phyloP scores from a whole-genome alignment of 2,329 filamentous ascomycete species.

The Sclerotinia trifoliorum region DNA sequence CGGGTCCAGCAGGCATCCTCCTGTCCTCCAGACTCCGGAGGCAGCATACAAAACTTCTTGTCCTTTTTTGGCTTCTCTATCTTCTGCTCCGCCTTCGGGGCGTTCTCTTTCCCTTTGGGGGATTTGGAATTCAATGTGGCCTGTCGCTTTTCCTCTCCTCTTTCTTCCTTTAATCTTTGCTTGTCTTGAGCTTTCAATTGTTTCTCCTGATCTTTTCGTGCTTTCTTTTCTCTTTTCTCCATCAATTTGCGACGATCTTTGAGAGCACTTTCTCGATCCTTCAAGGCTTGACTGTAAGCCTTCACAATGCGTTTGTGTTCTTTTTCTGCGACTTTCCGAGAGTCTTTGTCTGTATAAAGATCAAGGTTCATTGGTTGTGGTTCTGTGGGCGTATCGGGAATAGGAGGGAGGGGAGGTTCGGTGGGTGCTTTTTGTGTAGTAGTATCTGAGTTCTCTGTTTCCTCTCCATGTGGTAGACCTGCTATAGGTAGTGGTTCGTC shows the following conservation, averaged over 20 bases:
- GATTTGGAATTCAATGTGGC: constrained; percentile 31
- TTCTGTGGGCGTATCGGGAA: constrained; percentile 53
- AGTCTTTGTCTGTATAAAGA: constrained; percentile 60
- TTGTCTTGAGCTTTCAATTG: constrained; percentile 39
- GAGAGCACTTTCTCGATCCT: constrained; percentile 63
- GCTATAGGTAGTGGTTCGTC: constrained; percentile 25
- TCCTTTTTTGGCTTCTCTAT: constrained; percentile 37
- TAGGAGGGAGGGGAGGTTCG: constrained; percentile 45
- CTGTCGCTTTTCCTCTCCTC: constrained; percentile 37
- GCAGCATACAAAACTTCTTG: constrained; percentile 75
- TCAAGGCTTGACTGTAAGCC: constrained; percentile 63
- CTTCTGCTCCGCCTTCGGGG: constrained; percentile 32
- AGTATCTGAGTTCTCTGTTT: not conserved
- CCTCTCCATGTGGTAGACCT: not conserved
- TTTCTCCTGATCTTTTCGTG: constrained; percentile 43
- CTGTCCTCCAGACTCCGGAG: constrained; percentile 52
- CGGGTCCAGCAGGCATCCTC: constrained; percentile 73
- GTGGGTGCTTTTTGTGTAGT: constrained; percentile 37
- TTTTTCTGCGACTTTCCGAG: constrained; percentile 67
- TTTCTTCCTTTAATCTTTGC: constrained; percentile 39
- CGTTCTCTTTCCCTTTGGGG: constrained; percentile 35
- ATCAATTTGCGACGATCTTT: constrained; percentile 61
- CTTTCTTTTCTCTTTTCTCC: constrained; percentile 51
- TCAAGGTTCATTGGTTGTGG: constrained; percentile 57
- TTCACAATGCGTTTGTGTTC: constrained; percentile 63